Evolutionary conservation across 2,329 filamentous ascomycete genomes (phyloP), one percentile per base, ranked within the genome.

Genomic region (Ascosphaera aggregata): DNA sequence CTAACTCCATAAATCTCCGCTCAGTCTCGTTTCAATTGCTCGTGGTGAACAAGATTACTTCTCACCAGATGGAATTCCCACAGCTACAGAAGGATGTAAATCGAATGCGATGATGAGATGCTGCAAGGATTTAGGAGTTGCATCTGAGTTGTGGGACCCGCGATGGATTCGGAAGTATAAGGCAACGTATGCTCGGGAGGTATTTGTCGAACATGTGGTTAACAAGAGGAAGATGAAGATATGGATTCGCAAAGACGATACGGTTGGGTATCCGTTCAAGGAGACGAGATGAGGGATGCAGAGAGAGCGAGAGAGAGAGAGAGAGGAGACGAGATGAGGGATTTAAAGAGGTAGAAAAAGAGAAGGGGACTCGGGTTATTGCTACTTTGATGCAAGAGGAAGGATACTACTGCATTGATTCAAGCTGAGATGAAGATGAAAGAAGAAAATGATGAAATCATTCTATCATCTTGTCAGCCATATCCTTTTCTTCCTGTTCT

Each of bases 21-120:
- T 18, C 51, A 94, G 86, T 44, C 77, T 94, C 46, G 80, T 95
- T 35, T 84, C 79, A 19, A 79, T 95, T 48, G 84, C 89, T 1
- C 79, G 89, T 47, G 89, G 89, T 53, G 89, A 95, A 59, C 86
- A 93, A 63, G 73, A 80, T 47, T 98, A 91, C 61, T 98, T 95
- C 61, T 73, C 71, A 48, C 70, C 81, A 24, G 85, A 94, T 48
- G 78, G 79, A 40, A 84, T 98, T 45, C 84, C 89, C 18, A 93
- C 85, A 1, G 85, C 89, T 7, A 85, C 85, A 43, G 89, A 98
- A 60, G 89, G 89, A 39, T 92, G 84, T 67, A 94, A 94, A 61
- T 93, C 84, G 45, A 98, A 98, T 54, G 89, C 89, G 9, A 67
- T 98, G 47, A 91, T 95, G 75, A 80, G 89, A 42, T 95, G 86